Percentiles rank a stretch among this genome's conserved stretches.
Evolutionary conservation across 1,139 yeast species (phyloP).

Genomic region (Candida sp.): DNA sequence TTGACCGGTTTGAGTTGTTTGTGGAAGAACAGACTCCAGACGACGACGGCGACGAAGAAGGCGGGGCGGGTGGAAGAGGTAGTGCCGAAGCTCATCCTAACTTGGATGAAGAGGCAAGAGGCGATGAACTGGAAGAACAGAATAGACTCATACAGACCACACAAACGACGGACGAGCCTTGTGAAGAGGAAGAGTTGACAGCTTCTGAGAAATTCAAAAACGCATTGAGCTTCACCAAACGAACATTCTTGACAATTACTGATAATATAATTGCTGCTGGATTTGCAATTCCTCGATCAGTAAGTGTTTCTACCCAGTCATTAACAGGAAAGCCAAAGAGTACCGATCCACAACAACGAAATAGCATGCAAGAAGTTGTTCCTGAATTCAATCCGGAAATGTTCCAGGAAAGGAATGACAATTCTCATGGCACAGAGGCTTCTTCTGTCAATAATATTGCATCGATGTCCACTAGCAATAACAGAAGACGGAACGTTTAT

Average conservation of each 20-base stretch:
- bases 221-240: constrained; percentile 33
- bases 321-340: constrained; percentile 6
- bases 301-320: constrained; percentile 38
- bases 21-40: constrained; percentile 36
- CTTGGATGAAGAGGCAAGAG: constrained; percentile 2
- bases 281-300: constrained; percentile 60
- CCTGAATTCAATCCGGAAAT: constrained; percentile 6
- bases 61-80: constrained; percentile 1
- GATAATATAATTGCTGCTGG: constrained; percentile 65
- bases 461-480: constrained; percentile 1
- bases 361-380: constrained; percentile 3
- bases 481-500: constrained; percentile 48
- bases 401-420: background rate
- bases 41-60: constrained; percentile 15
- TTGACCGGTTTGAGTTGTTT: constrained; percentile 47
- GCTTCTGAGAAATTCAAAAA: constrained; percentile 9
- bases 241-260: constrained; percentile 47
- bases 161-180: background rate
- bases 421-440: background rate
- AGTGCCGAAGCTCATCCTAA: background rate
- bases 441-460: constrained; percentile 6
- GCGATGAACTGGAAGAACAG: background rate
- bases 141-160: background rate
- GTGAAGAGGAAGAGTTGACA: constrained; percentile 4
- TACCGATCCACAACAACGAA: background rate